Base-by-base conservation (phyloP, 441 rosid species). In the Flueggea neowawraea region DNA sequence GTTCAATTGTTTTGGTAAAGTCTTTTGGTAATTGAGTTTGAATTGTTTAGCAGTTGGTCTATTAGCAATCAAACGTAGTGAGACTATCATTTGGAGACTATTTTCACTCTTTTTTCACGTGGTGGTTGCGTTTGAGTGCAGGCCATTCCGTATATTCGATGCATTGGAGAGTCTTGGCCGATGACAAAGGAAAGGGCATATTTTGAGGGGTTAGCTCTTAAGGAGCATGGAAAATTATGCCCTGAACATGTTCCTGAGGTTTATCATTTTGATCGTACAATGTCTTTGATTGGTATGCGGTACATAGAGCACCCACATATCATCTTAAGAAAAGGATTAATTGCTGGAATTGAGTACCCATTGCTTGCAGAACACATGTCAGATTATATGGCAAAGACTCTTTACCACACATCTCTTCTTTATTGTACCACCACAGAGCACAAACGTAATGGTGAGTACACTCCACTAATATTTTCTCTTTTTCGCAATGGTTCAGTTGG, bases 121-220 rank as follows among this genome's bases (percentile, higher is more conserved):
- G 28, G 45, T 43, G 45, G 45, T 43, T 43, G 45, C 12, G 12
- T 59, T 41, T 15, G n/a, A 17, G 43, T 58, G 49, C 71, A 93
- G 98, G 97, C 96, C 10, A 81, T 85, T 80, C 95, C 98, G n/a
- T 90, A 88, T 69, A 6, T 94, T 22, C 91, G 97, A 0, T 72
- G 75, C 62, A 88, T 94, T 6, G 98, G 98, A 57, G 98, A 90
- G 60, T 83, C 97, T 0, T 93, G 96, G 97, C 91, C 97, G 14
- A 82, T 94, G 95, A 87, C 91, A 0, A 91, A 87, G 77, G 96
- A 91, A 72, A 75, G 97, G 64, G 89, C 95, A 16, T 89, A 87
- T 68, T 94, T 90, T 58, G 98, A 94, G 75, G 83, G 82, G 3
- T 4, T 68, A 13, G 78, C 91, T 11, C 73, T 87, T 72, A 77